Base-by-base conservation (phyloP, 2,329 filamentous ascomycete genomes). In the Zymoseptoria ardabiliae region DNA sequence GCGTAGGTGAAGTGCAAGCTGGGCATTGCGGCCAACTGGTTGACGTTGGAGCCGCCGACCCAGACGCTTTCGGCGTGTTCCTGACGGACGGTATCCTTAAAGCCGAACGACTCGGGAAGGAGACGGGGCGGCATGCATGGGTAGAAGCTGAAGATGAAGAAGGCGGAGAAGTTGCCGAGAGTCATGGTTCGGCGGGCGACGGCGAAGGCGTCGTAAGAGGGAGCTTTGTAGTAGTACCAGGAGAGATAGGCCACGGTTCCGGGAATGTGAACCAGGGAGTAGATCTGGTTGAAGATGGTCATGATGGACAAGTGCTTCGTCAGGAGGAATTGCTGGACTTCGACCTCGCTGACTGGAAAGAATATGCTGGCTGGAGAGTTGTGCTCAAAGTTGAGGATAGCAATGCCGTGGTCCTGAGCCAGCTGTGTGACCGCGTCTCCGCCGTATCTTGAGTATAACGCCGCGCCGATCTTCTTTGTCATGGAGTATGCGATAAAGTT, bases 401-500 rank as follows among this genome's bases (percentile, higher is more conserved):
- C 75, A 56, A 84, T 75, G 11, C 79, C 82, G 66, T 85, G 81
- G 52, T 76, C 75, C 68, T 84, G 78, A 1, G 82, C 81, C 20
- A 81, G 77, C 57, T 82, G 75, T 78, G 82, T 84, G 28, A 84
- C 79, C 11, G 76, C 76, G 17, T 77, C 76, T 51, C 79, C 78
- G n/a, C 61, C 63, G 28, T 67, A 64, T 22, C 61, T 60, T 19
- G 61, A 63, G 57, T 71, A 69, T 51, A 70, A 22, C n/a, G 61
- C 62, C 3, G 62, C 63, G 4, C 68, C 68, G 17, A 66, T 63
- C 55, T 67, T 60, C 61, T 69, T 69, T 7, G 84, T 86, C 71
- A 84, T 75, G 45, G 81, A 78, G 73, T 88, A 88, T 69, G 86
- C 85, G 52, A 80, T 76, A 63, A 85, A 82, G 68, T 85, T 87